Base-by-base conservation (phyloP, 2,329 filamentous ascomycete species). In the Geosmithia flava region DNA sequence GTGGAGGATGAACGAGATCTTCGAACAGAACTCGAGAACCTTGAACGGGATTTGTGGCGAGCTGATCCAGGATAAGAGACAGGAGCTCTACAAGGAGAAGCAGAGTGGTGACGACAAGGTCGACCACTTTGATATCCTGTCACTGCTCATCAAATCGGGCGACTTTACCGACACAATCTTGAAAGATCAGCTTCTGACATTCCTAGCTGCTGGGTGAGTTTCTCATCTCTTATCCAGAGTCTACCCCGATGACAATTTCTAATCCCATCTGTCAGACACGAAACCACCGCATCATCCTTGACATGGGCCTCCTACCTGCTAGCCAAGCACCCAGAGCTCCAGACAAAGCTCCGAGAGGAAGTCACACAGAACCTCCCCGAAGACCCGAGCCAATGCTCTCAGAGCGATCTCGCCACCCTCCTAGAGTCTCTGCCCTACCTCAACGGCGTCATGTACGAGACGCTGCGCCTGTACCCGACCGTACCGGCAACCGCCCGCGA, bases 361-460 rank as follows among this genome's bases (percentile, higher is more conserved):
- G 67, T 87, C 47, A 71, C 68, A 45, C 53, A 67, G 8, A 63
- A 66, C 10, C 68, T 84, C 6, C 72, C 67, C 19, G 13, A 20
- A 5, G 42, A 40, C 20, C 48, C 44, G 10, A 23, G 15, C 16
- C n/a, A 27, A 8, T 17, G 3, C 20, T 29, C 27, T 15, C 30
- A 19, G 17, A 16, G 17, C 17, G 66, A 77, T 48, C 64, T 74
- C 0, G 69, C 72, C 10, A 60, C 62, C 0, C 64, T 72, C 8
- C 68, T 87, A 47, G 82, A 87, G 56, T 69, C 70, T 16, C 70
- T 88, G 37, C 78, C 81, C 2, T 83, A 81, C 53, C 72, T 87
- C 1, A 80, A 86, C 55, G 85, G 83, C 20, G 71, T 88, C 44
- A 77, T 79, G 52, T 75, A 79, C 50, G 85, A 90, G 61, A 73